phyloP scores from a whole-genome alignment of 2,329 filamentous ascomycete species.

The Leptographium flavum region DNA sequence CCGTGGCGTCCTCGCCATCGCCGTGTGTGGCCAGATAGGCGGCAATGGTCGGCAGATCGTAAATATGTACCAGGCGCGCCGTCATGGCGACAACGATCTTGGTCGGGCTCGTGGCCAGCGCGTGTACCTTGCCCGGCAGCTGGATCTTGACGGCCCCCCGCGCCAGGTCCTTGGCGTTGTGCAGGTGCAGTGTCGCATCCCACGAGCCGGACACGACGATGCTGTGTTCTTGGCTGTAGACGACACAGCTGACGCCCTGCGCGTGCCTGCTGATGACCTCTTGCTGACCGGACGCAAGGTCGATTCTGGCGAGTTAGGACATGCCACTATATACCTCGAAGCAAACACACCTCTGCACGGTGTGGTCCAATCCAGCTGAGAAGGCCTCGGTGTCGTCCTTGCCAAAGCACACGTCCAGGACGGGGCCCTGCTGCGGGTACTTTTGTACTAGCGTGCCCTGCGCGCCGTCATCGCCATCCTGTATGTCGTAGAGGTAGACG shows the following conservation, averaged over 20 bases:
- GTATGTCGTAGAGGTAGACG: slow-evolving; percentile 76
- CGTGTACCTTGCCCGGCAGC: slow-evolving; percentile 80
- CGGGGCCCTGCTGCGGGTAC: slow-evolving; percentile 69
- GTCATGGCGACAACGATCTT: slow-evolving; percentile 96
- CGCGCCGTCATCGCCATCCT: slow-evolving; percentile 38
- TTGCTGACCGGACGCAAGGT: slow-evolving; percentile 58
- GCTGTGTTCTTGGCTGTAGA: slow-evolving; percentile 65
- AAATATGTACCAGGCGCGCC: slow-evolving; percentile 83
- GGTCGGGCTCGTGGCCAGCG: slow-evolving; percentile 59
- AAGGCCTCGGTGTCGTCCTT: slow-evolving; percentile 71
- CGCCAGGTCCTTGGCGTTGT: slow-evolving; percentile 43
- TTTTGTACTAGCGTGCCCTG: slow-evolving; percentile 52
- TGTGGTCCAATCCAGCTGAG: slow-evolving; percentile 74
- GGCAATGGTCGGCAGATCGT: slow-evolving; percentile 62
- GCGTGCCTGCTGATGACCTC: slow-evolving; percentile 65
- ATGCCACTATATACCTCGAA: background rate
- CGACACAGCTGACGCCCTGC: slow-evolving; percentile 67
- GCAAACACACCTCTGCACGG: slow-evolving; percentile 53
- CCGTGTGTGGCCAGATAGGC: slow-evolving; percentile 25
- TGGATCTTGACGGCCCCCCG: slow-evolving; percentile 47
- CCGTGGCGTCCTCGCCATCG: slow-evolving; percentile 16
- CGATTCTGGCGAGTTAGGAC: slow-evolving; percentile 31
- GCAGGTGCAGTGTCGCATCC: slow-evolving; percentile 82
- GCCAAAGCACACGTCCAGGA: slow-evolving; percentile 87
- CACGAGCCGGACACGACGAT: slow-evolving; percentile 83